Evolutionary conservation across 164 flowering plant species (phyloP).

Genomic region (Liriodendron chinense): DNA sequence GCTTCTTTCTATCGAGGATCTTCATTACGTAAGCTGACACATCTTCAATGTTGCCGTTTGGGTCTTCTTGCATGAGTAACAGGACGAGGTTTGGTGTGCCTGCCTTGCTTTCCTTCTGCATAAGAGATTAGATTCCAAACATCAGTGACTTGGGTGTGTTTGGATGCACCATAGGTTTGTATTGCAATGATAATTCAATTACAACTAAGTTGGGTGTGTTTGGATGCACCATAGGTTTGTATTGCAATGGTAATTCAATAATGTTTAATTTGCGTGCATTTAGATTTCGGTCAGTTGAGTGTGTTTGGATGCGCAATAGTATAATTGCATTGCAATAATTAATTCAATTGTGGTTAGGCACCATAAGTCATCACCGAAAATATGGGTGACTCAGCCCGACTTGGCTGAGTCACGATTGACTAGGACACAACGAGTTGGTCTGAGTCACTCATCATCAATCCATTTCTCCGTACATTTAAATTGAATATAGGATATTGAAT

Average conservation of each 20-base stretch:
- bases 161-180: neutral
- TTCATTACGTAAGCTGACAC: constrained; percentile 20
- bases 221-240: neutral
- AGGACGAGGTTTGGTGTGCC: constrained; percentile 36
- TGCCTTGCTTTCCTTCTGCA: constrained; percentile 41
- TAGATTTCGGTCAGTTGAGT: no score
- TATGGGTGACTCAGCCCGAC: no score
- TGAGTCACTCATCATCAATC: no score
- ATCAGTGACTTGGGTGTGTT: neutral
- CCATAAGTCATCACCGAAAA: no score
- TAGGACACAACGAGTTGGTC: no score
- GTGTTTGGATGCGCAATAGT: neutral
- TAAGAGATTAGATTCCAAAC: neutral
- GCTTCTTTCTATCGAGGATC: constrained; percentile 22
- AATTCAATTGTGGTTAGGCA: no score
- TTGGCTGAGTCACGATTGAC: no score
- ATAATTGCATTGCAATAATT: neutral
- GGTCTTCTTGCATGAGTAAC: constrained; percentile 30
- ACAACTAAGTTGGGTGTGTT: no score
- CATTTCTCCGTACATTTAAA: no score
- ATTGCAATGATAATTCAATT: neutral
- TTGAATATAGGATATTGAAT: no score
- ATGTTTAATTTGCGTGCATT: no score
- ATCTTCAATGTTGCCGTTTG: constrained; percentile 25
- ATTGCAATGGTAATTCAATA: neutral